Evolutionary conservation across 148 eudicot species (phyloP).

Genomic region (Cornus kousa): DNA sequence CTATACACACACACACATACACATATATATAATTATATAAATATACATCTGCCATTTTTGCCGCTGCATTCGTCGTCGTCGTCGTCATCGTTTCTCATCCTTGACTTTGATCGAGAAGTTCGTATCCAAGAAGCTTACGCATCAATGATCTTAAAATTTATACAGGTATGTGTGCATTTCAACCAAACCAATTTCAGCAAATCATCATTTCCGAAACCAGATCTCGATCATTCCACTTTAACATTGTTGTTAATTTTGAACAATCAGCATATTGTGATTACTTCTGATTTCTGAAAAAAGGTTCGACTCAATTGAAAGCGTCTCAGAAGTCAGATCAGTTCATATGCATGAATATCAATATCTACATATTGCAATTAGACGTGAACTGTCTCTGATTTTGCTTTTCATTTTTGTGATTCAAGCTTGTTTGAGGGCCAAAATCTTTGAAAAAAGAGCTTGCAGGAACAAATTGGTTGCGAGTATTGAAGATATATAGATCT

Average conservation of each 20-base stretch:
- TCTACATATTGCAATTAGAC: neutral
- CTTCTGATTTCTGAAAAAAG: neutral
- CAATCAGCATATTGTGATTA: neutral
- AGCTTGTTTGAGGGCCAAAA: no score
- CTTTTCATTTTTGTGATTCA: no score
- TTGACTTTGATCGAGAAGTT: conserved; percentile 4
- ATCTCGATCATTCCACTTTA: neutral
- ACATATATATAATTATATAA: no score
- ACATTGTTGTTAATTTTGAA: neutral
- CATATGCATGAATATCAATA: conserved; percentile 4
- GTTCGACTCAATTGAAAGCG: neutral
- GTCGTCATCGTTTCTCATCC: neutral
- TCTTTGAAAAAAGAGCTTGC: no score
- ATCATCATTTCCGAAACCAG: neutral
- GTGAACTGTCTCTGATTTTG: no score
- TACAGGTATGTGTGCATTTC: neutral
- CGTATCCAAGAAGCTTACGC: no score
- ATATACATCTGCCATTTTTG: neutral
- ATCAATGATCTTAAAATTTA: neutral
- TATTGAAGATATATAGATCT: no score
- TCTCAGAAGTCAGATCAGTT: neutral
- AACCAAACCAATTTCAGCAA: no score
- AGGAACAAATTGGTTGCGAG: no score
- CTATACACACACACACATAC: no score
- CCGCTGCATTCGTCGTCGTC: neutral